These are phyloP conservation scores for Pythium sp. DNA, from an alignment of 352 stramenopile genomes.

Conservation along the genomic window DNA sequence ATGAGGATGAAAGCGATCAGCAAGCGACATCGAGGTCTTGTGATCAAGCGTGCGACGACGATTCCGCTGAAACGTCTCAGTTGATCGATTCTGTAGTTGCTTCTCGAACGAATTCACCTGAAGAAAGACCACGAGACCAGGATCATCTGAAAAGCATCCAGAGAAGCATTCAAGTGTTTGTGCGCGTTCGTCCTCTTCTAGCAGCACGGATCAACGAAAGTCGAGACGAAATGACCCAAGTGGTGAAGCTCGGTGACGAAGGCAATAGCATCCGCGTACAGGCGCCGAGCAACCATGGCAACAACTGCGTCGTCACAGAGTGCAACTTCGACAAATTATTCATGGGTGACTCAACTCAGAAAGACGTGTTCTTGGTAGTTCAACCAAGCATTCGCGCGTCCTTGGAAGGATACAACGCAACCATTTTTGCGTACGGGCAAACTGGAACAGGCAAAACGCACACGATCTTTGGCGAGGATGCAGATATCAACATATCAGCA, in stretches of 20 bases:
- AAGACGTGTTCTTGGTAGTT: conserved; percentile 75
- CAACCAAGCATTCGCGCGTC: conserved; percentile 59
- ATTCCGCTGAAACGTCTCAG: background rate
- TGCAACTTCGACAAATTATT: conserved; percentile 82
- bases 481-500: conserved; percentile 5
- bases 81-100: background rate
- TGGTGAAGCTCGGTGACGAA: conserved; percentile 33
- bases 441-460: conserved; percentile 92
- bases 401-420: conserved; percentile 87
- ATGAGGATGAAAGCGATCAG: background rate
- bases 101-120: background rate
- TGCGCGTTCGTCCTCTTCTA: conserved; percentile 57
- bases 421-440: conserved; percentile 91
- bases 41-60: background rate
- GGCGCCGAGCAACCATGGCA: conserved; percentile 4
- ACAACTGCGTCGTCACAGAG: conserved; percentile 42
- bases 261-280: conserved; percentile 25
- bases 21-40: background rate
- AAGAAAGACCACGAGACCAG: background rate
- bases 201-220: conserved; percentile 14
- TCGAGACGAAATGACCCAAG: conserved; percentile 21
- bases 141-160: conserved; percentile 1
- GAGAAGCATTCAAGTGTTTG: conserved; percentile 58
- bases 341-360: conserved; percentile 50
- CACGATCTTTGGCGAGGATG: conserved; percentile 84